Evolutionary conservation across 306 rosid species (phyloP), one percentile per base, ranked within the genome.

Genomic region (Citrullus colocynthis): DNA sequence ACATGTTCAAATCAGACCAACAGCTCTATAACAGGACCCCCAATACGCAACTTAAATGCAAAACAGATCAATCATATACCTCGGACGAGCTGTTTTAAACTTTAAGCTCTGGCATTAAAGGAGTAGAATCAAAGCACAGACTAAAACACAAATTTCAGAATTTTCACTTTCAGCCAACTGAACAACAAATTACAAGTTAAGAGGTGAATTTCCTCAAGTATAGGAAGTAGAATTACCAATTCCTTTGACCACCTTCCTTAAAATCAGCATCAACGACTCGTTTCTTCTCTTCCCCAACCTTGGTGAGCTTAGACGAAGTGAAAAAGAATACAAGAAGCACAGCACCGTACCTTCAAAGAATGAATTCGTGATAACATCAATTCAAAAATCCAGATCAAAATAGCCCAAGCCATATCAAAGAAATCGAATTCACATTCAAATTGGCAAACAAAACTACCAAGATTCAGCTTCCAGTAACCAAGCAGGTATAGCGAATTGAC

Each of bases 171-270:
- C 48, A 64, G 71, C 15, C 73, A 15, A 66, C 51, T n/a, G 7
- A 70, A 44, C 36, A 12, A 69, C 1, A 42, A 45, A 45, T 21
- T 20, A 42, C 2, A 69, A 69, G 28, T 9, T 41, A 41, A 39
- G 17, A 45, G 20, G 39, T 20, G 17, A 44, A 70, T 70, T 20
- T 44, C 75, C 4, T 44, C 6, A 70, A 42, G 20, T 52, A 52
- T 6, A 20, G 54, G 69, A 39, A 34, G 79, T 24, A 59, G 71
- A 77, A 17, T 36, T 20, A 91, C 98, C 98, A 95, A 79, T 95
- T 92, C 65, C 98, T 84, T 81, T 95, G 98, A 57, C 98, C 98
- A 64, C 97, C 97, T 83, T 89, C 87, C 83, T 90, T 92, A 80
- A 80, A 92, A 21, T 90, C 91, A 70, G 98, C 90, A 72, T 95